Conservation (phyloP, 768 basidiomycete species). For the Suillus plorans region DNA sequence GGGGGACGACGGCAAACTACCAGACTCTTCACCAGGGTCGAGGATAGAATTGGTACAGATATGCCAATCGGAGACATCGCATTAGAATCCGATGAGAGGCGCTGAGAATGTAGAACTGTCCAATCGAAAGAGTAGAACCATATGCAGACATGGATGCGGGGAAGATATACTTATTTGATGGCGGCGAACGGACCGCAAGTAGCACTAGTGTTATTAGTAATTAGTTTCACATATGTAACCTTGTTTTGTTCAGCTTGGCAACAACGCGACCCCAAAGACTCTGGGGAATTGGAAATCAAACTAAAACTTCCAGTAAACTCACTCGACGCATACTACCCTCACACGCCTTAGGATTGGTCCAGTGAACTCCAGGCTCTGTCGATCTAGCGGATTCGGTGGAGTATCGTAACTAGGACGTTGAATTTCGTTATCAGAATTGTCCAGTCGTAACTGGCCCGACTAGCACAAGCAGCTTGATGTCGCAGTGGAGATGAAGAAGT, state of each 20-base stretch:
- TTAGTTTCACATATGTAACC: not conserved
- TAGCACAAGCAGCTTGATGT: not conserved
- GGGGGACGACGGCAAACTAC: not conserved
- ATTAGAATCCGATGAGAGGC: not conserved
- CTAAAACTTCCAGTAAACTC: not conserved
- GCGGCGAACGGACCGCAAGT: not conserved
- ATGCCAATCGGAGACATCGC: conserved; percentile 1
- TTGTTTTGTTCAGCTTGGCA: not conserved
- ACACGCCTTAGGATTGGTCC: not conserved
- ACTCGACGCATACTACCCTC: not conserved
- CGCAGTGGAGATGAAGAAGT: not conserved
- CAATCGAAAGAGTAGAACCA: not conserved
- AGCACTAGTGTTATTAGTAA: no score
- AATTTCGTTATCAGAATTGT: not conserved
- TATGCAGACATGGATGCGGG: not conserved
- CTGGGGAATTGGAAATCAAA: conserved; percentile 6
- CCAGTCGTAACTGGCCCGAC: not conserved
- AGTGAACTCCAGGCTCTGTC: not conserved
- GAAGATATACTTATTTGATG: not conserved
- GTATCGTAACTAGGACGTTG: not conserved
- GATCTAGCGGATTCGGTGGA: not conserved
- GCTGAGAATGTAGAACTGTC: conserved; percentile 1
- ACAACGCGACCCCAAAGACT: not conserved
- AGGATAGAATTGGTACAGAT: not conserved
- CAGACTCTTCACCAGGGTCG: not conserved